phyloP scores from a whole-genome alignment of 352 stramenopile genomes.

The Phytophthora citricola region DNA sequence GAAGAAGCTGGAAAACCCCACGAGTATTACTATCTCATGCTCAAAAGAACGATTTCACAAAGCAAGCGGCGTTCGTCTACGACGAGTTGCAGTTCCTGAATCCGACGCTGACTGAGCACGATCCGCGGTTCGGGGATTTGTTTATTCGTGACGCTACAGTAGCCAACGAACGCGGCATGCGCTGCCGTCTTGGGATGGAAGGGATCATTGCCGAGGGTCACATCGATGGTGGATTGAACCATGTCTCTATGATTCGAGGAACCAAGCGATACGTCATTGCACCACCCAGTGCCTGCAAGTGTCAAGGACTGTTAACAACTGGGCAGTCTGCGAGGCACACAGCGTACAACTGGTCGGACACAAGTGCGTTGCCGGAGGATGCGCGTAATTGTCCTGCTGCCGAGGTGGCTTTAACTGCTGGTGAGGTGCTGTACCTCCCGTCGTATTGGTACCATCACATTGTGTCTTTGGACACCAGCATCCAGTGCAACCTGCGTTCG shows the following conservation, averaged over 20 bases:
- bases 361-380: slow-evolving; percentile 31
- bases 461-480: slow-evolving; percentile 93
- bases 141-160: slow-evolving; percentile 54
- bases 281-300: slow-evolving; percentile 88
- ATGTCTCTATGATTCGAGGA: slow-evolving; percentile 92
- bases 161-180: slow-evolving; percentile 60
- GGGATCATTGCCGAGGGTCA: slow-evolving; percentile 95
- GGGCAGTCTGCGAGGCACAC: slow-evolving; percentile 92
- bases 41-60: slow-evolving; percentile 57
- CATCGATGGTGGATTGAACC: slow-evolving; percentile 94
- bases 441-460: slow-evolving; percentile 97
- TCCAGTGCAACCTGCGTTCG: slow-evolving; percentile 95
- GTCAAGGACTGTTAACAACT: slow-evolving; percentile 73
- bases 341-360: slow-evolving; percentile 91
- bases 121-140: slow-evolving; percentile 52
- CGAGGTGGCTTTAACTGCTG: slow-evolving; percentile 92
- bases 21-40: slow-evolving; percentile 69
- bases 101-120: slow-evolving; percentile 75
- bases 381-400: slow-evolving; percentile 67
- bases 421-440: slow-evolving; percentile 95
- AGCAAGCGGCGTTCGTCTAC: slow-evolving; percentile 62
- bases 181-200: slow-evolving; percentile 91
- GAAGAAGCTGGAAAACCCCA: slow-evolving; percentile 22
- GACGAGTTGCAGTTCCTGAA: slow-evolving; percentile 94
- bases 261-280: slow-evolving; percentile 93